Percentiles rank a stretch among this genome's conserved stretches.
These are phyloP conservation scores for Pulveroboletus ravenelii DNA, from an alignment of 768 basidiomycete species.

Conservation along the genomic window DNA sequence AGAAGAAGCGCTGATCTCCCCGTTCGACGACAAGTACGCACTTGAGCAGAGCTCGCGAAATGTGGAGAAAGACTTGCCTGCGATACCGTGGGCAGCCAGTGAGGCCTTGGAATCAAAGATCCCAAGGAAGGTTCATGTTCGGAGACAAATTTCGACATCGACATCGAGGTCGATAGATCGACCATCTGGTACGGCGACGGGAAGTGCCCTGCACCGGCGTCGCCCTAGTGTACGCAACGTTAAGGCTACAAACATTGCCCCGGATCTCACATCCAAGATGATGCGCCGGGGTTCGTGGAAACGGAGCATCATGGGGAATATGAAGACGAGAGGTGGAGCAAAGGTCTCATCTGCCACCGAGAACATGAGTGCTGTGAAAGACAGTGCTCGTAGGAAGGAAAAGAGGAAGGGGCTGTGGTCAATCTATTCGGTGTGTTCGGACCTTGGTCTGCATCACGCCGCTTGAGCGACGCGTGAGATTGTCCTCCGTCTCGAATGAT, in stretches of 20 bases:
- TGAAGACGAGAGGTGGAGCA: conserved; percentile 5
- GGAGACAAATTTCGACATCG: conserved; percentile 11
- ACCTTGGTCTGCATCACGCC: conserved; percentile 14
- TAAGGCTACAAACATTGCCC: conserved; percentile 7
- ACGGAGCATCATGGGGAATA: conserved; percentile 18
- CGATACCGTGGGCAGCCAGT: conserved; percentile 2
- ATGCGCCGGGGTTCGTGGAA: conserved; percentile 27
- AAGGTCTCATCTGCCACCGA: conserved; percentile 14
- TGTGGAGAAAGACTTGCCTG: conserved; percentile 14
- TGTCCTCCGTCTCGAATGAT: not conserved
- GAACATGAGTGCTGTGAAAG: conserved; percentile 6
- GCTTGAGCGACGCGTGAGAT: not conserved
- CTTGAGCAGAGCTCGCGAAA: conserved; percentile 4
- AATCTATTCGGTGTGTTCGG: conserved; percentile 27
- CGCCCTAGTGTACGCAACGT: conserved; percentile 12
- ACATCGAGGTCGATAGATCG: conserved; percentile 6
- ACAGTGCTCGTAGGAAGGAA: conserved; percentile 10
- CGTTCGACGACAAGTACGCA: conserved; percentile 24
- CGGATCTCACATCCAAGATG: conserved; percentile 12
- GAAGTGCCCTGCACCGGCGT: conserved; percentile 11
- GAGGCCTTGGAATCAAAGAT: conserved; percentile 16
- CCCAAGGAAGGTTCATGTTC: conserved; percentile 15
- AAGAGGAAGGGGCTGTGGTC: conserved; percentile 27
- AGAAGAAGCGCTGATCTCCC: conserved; percentile 18
- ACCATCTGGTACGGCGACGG: not conserved